Percentiles rank a stretch among this genome's conserved stretches.
These are phyloP conservation scores for Pseudovirgaria hyperparasitica DNA, from an alignment of 2,329 filamentous ascomycete species.

Conservation along the genomic window DNA sequence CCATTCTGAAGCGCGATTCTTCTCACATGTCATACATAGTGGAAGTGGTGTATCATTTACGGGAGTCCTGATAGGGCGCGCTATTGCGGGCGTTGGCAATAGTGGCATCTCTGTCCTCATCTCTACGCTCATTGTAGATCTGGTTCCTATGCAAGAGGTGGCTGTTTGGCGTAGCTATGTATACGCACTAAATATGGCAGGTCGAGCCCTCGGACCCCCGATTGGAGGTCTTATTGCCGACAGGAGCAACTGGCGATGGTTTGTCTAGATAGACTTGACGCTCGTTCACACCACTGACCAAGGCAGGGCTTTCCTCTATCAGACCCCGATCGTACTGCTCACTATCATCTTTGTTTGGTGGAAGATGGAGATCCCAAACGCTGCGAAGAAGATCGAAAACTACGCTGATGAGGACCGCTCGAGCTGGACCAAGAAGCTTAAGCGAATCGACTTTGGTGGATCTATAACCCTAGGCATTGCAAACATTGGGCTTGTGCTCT, in stretches of 20 bases:
- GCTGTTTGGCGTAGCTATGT: constrained; percentile 38
- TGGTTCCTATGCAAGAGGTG: constrained; percentile 36
- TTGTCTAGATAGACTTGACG: constrained; percentile 8
- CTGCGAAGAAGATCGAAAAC: no score
- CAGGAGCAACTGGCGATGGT: constrained; percentile 54
- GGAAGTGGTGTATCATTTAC: no score
- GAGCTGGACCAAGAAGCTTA: constrained; percentile 25
- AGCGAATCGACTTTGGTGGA: constrained; percentile 47
- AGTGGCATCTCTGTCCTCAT: constrained; percentile 12
- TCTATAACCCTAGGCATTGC: constrained; percentile 32
- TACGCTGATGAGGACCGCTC: no score
- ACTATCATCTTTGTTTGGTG: constrained; percentile 36
- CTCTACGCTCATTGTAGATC: constrained; percentile 36
- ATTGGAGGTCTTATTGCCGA: constrained; percentile 50
- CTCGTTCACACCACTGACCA: not conserved
- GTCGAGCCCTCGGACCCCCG: constrained; percentile 38
- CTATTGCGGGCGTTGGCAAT: no score
- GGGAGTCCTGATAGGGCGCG: no score
- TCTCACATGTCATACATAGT: no score
- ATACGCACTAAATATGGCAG: constrained; percentile 38
- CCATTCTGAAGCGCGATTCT: no score
- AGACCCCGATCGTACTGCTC: constrained; percentile 41
- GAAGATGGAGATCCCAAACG: constrained; percentile 9
- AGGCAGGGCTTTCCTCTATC: constrained; percentile 42
- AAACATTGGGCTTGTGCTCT: constrained; percentile 32